Evolutionary conservation across 2,329 filamentous ascomycete genomes (phyloP), one percentile per base, ranked within the genome.

Genomic region (Botryotinia convoluta): DNA sequence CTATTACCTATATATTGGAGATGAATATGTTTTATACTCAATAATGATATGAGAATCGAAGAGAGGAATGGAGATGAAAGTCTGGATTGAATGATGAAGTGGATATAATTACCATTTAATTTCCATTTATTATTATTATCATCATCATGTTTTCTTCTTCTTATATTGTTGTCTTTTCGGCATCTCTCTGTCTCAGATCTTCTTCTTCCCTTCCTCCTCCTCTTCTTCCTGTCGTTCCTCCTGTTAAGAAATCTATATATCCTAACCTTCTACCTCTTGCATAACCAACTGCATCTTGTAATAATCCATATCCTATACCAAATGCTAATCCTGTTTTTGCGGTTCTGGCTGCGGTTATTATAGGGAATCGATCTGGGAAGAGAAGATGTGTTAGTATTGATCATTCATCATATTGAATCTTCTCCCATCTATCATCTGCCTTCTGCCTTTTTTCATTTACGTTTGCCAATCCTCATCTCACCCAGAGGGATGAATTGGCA

Each of bases 251-350:
- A 74, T 93, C 90, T 75, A 97, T 84, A 81, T 97, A 97, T 32
- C 89, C 89, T 48, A 95, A 88, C 72, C 86, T 88, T 78, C 92
- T 90, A 72, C 93, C 94, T 81, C 89, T 91, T 70, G 89, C 83
- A 74, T 91, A 85, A 71, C 90, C 89, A 48, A 96, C 82, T 18
- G 86, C 83, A 83, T 98, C 95, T 83, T 98, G 95, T 73, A 92
- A 82, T 54, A 95, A 84, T 37, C 95, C 95, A 83, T 94, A 98
- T 12, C 85, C 88, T 51, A 97, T 80, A 32, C 95, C 95, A 76
- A 94, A 90, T 77, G 92, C 85, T 63, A 98, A 84, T 1, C 94
- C 95, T 77, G 92, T 89, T 80, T 90, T 93, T 69, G 94, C 94
- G 61, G 93, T 96, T 75, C 92, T 88, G 29, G 91, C 92, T 59